Conservation (phyloP, 202 grass and related monocot species). For the Setaria italica region DNA sequence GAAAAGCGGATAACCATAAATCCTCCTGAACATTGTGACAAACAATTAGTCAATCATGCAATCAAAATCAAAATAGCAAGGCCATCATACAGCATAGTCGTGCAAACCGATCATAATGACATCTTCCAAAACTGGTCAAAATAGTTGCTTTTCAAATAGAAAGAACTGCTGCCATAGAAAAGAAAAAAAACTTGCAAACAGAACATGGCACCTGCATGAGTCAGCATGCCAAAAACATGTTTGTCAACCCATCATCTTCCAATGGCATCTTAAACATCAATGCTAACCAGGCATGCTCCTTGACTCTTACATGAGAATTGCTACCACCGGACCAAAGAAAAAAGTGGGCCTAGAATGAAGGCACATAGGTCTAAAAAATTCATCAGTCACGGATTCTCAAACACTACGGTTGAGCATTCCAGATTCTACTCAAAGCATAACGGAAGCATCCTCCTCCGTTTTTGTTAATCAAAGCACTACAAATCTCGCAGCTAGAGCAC, state of each 20-base stretch:
- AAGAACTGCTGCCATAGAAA: neutral
- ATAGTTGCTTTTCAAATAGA: neutral
- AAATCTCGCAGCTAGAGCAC: neutral
- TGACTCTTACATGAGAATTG: neutral
- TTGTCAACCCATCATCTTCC: neutral
- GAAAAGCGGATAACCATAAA: constrained; percentile 83
- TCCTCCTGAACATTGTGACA: constrained; percentile 65
- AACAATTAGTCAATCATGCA: constrained; percentile 13
- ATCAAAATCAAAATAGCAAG: neutral
- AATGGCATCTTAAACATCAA: neutral
- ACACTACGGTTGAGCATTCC: neutral
- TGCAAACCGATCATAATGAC: neutral
- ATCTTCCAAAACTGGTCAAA: neutral
- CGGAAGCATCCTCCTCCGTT: neutral
- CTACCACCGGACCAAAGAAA: neutral
- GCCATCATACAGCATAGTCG: neutral
- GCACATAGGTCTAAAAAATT: neutral
- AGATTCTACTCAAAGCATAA: neutral
- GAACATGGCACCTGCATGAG: neutral
- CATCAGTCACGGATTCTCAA: neutral
- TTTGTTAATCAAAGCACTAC: neutral
- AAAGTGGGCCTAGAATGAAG: neutral
- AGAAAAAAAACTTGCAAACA: neutral
- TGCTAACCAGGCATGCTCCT: neutral
- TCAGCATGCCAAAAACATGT: constrained; percentile 1